These are phyloP conservation scores for Collybia sordida DNA, from an alignment of 768 basidiomycete species.

Conservation along the genomic window DNA sequence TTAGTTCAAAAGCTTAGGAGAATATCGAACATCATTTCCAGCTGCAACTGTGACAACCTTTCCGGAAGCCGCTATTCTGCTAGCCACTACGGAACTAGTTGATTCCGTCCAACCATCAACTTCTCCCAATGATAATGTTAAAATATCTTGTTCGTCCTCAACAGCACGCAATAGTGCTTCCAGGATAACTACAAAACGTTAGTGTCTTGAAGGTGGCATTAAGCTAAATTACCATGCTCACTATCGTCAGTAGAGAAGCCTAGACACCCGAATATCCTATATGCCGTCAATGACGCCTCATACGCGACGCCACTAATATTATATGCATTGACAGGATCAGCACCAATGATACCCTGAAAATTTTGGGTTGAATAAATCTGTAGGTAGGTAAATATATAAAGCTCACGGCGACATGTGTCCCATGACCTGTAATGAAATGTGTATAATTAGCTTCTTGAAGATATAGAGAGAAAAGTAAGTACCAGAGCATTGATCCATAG, in stretches of 20 bases:
- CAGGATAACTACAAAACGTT: constrained; percentile 29
- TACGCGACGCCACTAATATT: constrained; percentile 73
- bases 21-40: constrained; percentile 42
- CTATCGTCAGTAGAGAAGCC: constrained; percentile 52
- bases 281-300: constrained; percentile 50
- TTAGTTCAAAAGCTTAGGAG: background rate
- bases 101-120: constrained; percentile 63
- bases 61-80: constrained; percentile 54
- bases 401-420: constrained; percentile 55
- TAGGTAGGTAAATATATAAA: no score
- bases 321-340: constrained; percentile 57
- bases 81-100: constrained; percentile 52
- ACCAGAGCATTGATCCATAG: constrained; percentile 53
- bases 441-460: background rate
- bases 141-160: constrained; percentile 56
- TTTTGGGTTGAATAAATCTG: background rate
- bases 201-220: background rate
- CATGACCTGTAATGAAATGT: constrained; percentile 31
- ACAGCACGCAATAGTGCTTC: constrained; percentile 53
- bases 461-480: background rate
- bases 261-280: constrained; percentile 62
- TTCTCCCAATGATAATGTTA: constrained; percentile 64
- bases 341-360: constrained; percentile 57
- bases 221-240: constrained; percentile 21
- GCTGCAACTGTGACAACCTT: constrained; percentile 64